These are phyloP conservation scores for Penicillium fimorum DNA, from an alignment of 495 filamentous ascomycete species.

Conservation along the genomic window DNA sequence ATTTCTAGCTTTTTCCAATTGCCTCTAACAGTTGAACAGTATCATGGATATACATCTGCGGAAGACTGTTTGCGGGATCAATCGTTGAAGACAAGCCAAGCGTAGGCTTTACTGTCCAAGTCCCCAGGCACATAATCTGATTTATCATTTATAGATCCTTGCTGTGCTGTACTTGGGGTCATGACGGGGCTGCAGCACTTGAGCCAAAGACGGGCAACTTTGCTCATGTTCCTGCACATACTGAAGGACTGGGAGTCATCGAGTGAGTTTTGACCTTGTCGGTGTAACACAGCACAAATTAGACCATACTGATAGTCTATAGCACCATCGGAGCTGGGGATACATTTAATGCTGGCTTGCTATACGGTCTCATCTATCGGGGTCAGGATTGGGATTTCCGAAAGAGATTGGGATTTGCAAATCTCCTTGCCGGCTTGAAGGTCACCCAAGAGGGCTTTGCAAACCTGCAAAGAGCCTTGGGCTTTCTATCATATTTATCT, in stretches of 20 bases:
- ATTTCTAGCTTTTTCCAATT: neutral
- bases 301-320: constrained; percentile 15
- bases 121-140: neutral
- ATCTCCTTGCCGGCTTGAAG: constrained; percentile 65
- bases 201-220: constrained; percentile 36
- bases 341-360: constrained; percentile 70
- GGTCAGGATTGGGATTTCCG: constrained; percentile 49
- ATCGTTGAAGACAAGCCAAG: constrained; percentile 37
- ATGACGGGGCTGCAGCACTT: constrained; percentile 54
- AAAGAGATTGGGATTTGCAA: constrained; percentile 59
- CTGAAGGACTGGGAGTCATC: constrained; percentile 46
- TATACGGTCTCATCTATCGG: constrained; percentile 58
- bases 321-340: constrained; percentile 73
- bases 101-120: constrained; percentile 31
- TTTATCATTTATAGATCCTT: constrained; percentile 43
- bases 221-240: constrained; percentile 47
- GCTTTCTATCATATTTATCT: neutral
- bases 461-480: constrained; percentile 43
- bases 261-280: constrained; percentile 54
- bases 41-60: constrained; percentile 46
- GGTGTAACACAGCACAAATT: neutral
- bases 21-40: constrained; percentile 26
- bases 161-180: constrained; percentile 68
- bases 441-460: constrained; percentile 64
- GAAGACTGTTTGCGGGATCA: constrained; percentile 52